Percentiles rank a stretch among this genome's conserved stretches.
Conservation (phyloP, 2,329 filamentous ascomycete species). For the Lecanicillium sp. region DNA sequence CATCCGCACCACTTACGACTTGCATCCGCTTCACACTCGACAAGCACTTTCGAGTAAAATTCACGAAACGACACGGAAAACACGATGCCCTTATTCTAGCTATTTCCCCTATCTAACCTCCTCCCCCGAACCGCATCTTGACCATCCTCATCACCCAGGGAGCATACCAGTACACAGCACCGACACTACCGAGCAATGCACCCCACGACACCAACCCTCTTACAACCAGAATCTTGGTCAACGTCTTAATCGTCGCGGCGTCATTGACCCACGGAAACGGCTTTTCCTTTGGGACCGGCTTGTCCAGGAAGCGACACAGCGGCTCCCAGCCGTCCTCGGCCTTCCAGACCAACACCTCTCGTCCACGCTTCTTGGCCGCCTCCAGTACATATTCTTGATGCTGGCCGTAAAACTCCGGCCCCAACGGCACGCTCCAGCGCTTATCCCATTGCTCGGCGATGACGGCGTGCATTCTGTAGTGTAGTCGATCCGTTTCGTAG, state of each 20-base stretch:
- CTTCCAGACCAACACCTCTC: conserved; percentile 17
- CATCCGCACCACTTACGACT: too few relatives aligned
- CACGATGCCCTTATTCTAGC: too few relatives aligned
- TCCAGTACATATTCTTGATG: conserved; percentile 17
- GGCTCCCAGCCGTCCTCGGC: conserved; percentile 33
- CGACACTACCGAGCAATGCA: too few relatives aligned
- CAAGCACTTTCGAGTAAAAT: too few relatives aligned
- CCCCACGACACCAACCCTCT: conserved; percentile 12
- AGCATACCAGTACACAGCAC: too few relatives aligned
- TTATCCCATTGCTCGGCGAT: background rate
- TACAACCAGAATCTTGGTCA: conserved; percentile 10
- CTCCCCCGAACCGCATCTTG: too few relatives aligned
- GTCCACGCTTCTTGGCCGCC: conserved; percentile 21
- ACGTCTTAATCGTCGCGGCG: conserved; percentile 9
- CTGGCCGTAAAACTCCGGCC: conserved; percentile 13
- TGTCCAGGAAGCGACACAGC: conserved; percentile 31
- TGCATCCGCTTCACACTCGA: too few relatives aligned
- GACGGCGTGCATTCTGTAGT: conserved; percentile 16
- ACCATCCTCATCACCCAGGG: too few relatives aligned
- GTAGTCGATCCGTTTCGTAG: conserved; percentile 20
- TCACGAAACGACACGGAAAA: too few relatives aligned
- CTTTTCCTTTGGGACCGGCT: conserved; percentile 20
- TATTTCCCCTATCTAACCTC: too few relatives aligned
- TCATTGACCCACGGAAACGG: conserved; percentile 28
- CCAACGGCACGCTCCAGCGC: conserved; percentile 9